phyloP scores from a whole-genome alignment of 1,139 yeast genomes.

The Yamadazyma trypodendri region DNA sequence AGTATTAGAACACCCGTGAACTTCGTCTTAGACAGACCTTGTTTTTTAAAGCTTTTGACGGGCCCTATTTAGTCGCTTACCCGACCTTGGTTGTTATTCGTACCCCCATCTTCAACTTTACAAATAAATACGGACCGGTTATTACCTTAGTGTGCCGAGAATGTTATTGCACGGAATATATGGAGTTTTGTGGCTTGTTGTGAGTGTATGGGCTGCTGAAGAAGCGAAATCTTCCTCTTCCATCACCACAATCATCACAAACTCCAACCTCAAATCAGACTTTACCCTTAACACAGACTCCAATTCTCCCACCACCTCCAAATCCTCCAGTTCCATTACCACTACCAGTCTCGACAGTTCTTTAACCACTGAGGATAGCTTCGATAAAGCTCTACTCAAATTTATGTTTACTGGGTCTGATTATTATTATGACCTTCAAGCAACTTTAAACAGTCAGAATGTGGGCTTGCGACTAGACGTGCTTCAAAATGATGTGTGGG shows the following conservation, averaged over 20 bases:
- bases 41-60: too few relatives aligned
- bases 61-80: too few relatives aligned
- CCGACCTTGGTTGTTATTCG: too few relatives aligned
- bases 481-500: conserved; percentile 39
- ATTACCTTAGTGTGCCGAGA: too few relatives aligned
- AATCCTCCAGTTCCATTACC: conserved; percentile 5
- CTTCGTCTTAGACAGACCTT: too few relatives aligned
- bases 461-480: conserved; percentile 30
- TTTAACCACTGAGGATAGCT: conserved; percentile 17
- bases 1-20: too few relatives aligned
- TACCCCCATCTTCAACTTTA: too few relatives aligned
- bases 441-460: conserved; percentile 11
- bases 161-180: too few relatives aligned
- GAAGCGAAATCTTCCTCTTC: neutral
- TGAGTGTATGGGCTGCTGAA: neutral
- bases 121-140: too few relatives aligned
- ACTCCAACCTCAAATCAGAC: conserved; percentile 15
- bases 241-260: conserved; percentile 14
- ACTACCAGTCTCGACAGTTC: conserved; percentile 12
- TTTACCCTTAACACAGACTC: conserved; percentile 15
- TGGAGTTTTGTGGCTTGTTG: neutral
- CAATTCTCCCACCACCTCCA: conserved; percentile 5
- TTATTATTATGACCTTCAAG: conserved; percentile 19
- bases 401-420: conserved; percentile 19
- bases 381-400: conserved; percentile 20